A percentile compares a stretch with the other conserved stretches of the same genome.
phyloP scores from a whole-genome alignment of 371 early-diverging fungal species.

The Actinomortierella ambigua region DNA sequence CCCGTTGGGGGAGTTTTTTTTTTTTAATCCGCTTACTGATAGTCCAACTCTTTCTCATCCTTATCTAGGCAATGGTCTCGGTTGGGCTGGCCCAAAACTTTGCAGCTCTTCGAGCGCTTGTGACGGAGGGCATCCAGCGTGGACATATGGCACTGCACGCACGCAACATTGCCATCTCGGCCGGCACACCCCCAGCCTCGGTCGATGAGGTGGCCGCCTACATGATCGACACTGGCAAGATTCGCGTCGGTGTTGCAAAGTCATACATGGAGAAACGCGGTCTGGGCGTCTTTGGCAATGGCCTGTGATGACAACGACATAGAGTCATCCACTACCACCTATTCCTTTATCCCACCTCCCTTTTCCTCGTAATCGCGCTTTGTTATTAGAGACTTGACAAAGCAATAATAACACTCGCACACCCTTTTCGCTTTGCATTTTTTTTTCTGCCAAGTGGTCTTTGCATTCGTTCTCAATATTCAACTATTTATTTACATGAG shows the following conservation, averaged over 20 bases:
- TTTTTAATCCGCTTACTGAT: background rate
- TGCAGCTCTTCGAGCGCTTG: slow-evolving; percentile 72
- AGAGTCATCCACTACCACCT: too few relatives aligned
- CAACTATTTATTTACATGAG: too few relatives aligned
- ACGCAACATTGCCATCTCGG: slow-evolving; percentile 71
- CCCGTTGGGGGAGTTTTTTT: background rate
- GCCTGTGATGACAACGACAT: too few relatives aligned
- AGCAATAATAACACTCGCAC: too few relatives aligned
- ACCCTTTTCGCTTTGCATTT: too few relatives aligned
- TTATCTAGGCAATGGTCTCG: slow-evolving; percentile 54
- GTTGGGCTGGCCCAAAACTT: slow-evolving; percentile 77
- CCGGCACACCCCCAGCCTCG: slow-evolving; percentile 66
- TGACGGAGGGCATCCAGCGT: slow-evolving; percentile 73
- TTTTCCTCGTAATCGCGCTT: too few relatives aligned
- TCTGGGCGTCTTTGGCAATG: slow-evolving; percentile 1
- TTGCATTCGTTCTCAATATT: too few relatives aligned
- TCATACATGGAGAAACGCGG: slow-evolving; percentile 52
- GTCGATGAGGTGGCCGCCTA: slow-evolving; percentile 63
- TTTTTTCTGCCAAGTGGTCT: too few relatives aligned
- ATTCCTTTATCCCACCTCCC: too few relatives aligned
- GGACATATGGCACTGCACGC: slow-evolving; percentile 75
- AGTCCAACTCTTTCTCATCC: background rate
- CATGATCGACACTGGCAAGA: slow-evolving; percentile 67
- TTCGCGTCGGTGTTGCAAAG: slow-evolving; percentile 56
- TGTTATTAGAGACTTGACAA: too few relatives aligned